Base-by-base conservation (phyloP, 495 filamentous ascomycete genomes). In the Viridothelium virens region DNA sequence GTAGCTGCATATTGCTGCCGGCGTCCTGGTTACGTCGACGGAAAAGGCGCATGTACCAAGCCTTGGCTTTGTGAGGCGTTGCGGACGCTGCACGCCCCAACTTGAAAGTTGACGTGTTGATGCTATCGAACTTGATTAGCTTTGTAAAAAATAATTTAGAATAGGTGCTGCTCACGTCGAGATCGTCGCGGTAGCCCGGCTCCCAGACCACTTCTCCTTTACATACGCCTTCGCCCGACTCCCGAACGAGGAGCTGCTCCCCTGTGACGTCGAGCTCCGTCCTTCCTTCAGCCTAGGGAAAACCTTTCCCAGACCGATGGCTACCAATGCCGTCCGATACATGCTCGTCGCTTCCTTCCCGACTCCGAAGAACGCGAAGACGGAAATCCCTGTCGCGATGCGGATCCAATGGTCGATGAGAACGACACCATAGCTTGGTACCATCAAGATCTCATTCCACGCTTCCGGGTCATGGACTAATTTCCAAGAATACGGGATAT, bases 281-380 rank as follows among this genome's bases (percentile, higher is more conserved):
- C 53, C 59, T 3, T 61, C 11, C 38, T 64, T 39, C 50, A 73
- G 53, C 1, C 67, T 11, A 33, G 71, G 69, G 36, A 70, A 67
- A 16, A 67, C 18, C 48, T 36, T 63, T 11, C 53, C 69, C 11
- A 66, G 44, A 0, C 71, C 71, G 34, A 71, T 56, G 11, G 67
- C 67, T 6, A 69, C 31, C 2, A 87, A 77, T 67, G 82, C 80
- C 2, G 72, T 73, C 63, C 85, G 81, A 74, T 97, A 96, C 75
- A 89, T 85, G 56, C 81, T 81, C n/a, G 83, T 75, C 3, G 89
- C 90, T 65, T 96, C 93, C 31, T 78, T 79, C 16, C 90, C 91
- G 16, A 88, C 83, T 38, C 94, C 94, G 71, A 96, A 96, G 79
- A 92, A 88, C 46, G 85, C 65, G 69, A 95, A 90, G 14, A 91